phyloP scores from a whole-genome alignment of 2,329 filamentous ascomycete species.

The Fusarium sp. region DNA sequence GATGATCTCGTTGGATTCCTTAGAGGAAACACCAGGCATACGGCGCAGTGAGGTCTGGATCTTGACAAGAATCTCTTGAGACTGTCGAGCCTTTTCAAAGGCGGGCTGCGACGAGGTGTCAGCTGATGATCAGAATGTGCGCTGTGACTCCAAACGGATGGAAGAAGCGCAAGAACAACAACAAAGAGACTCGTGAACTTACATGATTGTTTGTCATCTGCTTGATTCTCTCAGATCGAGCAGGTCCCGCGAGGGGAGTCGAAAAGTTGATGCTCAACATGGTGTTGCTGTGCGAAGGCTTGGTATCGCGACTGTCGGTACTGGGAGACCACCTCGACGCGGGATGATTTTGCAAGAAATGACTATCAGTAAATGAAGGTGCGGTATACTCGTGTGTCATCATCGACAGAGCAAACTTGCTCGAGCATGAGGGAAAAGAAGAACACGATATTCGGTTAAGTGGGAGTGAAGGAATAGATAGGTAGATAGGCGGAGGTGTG shows the following conservation, averaged over 20 bases:
- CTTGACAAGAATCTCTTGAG: conserved; percentile 52
- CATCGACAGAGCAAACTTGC: conserved; percentile 5
- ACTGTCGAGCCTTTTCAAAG: conserved; percentile 48
- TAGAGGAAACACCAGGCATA: conserved; percentile 52
- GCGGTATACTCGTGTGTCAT: conserved; percentile 22
- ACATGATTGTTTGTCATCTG: conserved; percentile 55
- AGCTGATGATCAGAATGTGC: neutral
- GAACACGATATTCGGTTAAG: neutral
- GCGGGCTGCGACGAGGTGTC: conserved; percentile 44
- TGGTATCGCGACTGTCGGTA: conserved; percentile 24
- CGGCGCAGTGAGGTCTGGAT: conserved; percentile 53
- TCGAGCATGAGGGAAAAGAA: neutral
- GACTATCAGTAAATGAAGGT: conserved; percentile 13
- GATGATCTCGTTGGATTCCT: conserved; percentile 50
- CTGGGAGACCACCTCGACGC: conserved; percentile 34
- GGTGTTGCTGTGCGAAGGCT: conserved; percentile 26
- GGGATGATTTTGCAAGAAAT: conserved; percentile 14
- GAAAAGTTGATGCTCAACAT: conserved; percentile 55
- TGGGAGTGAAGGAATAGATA: neutral
- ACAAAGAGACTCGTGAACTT: conserved; percentile 27
- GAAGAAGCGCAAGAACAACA: neutral
- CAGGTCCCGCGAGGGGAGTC: conserved; percentile 52
- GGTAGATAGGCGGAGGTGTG: neutral
- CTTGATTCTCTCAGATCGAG: conserved; percentile 51
- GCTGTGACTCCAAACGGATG: neutral